Base-by-base conservation (phyloP, 2,329 filamentous ascomycete genomes). In the Botrytis aclada region DNA sequence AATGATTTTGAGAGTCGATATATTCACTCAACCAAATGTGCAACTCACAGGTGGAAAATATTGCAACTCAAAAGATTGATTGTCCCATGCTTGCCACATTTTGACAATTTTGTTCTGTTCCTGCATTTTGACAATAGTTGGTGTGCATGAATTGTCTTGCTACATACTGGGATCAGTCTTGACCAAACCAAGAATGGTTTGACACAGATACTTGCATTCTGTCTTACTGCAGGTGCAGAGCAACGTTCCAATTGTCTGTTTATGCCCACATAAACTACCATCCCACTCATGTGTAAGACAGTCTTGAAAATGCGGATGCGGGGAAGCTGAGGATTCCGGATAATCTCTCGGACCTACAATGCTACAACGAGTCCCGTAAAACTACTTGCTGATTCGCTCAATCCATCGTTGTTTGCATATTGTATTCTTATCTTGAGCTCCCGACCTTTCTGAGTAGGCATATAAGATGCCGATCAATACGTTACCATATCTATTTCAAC, bases 231-330 rank as follows among this genome's bases (percentile, higher is more conserved):
- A 71, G 29, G 45, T 43, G n/a, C 45, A 43, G 66, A 51, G 71
- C 67, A 73, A 73, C 71, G 66, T 73, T 73, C 45, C 71, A 73
- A 43, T 47, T 34, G n/a, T 45, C 29, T 32, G 39, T 41, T 70
- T 29, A 47, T 56, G 22, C 29, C 2, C 9, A 32, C 34, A 54
- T 37, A 64, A 10, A 54, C 37, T 29, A 69, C 6, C 9, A 62
- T 39, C 25, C 39, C 56, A 69, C 34, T 51, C 43, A 47, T 47
- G 29, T 67, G 10, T 10, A 12, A 47, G 16, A 58, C 56, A 54
- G 25, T 45, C 34, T 51, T 51, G n/a, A 20, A 22, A 56, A 32
- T 39, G 41, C 20, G 41, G 62, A 41, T 70, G 71, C 64, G 65
- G 65, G 71, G 65, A 51, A 72, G 56, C 32, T 69, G 56, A 67